These are phyloP conservation scores for Leptodontidium sp. DNA, from an alignment of 2,329 filamentous ascomycete species.

Conservation along the genomic window DNA sequence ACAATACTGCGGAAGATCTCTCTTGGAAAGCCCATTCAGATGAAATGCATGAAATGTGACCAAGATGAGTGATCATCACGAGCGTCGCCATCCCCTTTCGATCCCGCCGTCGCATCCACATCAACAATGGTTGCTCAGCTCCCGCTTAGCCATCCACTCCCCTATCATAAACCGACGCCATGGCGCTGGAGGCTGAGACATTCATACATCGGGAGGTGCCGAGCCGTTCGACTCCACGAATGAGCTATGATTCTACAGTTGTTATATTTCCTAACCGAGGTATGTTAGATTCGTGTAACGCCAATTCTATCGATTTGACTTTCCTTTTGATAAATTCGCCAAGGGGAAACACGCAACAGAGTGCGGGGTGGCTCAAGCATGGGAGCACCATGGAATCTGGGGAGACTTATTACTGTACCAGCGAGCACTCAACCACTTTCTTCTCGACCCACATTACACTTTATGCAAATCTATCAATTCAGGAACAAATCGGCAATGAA, in stretches of 20 bases:
- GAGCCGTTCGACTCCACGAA: neutral
- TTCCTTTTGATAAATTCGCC: neutral
- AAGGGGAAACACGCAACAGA: neutral
- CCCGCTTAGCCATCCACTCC: slow-evolving; percentile 4
- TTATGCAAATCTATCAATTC: no score
- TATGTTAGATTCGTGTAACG: neutral
- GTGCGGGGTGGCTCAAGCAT: neutral
- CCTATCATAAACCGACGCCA: neutral
- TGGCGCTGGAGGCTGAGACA: slow-evolving; percentile 2
- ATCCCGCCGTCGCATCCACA: neutral
- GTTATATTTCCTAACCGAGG: neutral
- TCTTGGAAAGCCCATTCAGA: neutral
- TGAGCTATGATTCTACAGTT: neutral
- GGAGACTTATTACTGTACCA: neutral
- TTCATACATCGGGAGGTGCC: neutral
- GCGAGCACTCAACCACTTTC: no score
- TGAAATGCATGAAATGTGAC: neutral
- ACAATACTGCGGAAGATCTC: neutral
- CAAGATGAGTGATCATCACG: neutral
- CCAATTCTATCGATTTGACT: neutral
- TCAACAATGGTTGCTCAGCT: slow-evolving; percentile 12
- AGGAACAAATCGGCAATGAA: neutral
- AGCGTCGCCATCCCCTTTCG: neutral
- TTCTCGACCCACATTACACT: neutral
- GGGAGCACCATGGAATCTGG: neutral